Evolutionary conservation across 2,329 filamentous ascomycete genomes (phyloP).

Genomic region (Alternaria brassicae): DNA sequence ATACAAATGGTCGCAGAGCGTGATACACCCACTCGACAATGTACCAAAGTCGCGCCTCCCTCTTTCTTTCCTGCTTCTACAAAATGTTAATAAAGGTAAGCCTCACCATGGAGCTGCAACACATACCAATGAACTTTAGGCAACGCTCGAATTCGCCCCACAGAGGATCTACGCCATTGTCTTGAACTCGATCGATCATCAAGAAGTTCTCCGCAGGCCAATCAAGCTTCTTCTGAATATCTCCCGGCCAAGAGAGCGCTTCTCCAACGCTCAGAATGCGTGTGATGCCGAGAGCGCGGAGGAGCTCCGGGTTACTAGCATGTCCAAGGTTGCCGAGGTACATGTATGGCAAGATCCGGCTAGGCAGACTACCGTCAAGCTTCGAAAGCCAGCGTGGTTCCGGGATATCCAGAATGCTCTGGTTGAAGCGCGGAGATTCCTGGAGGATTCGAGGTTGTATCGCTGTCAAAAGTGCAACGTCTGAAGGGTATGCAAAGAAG

Average conservation of each 20-base stretch:
- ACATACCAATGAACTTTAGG: constrained; percentile 88
- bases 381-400: constrained; percentile 82
- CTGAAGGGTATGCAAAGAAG: constrained; percentile 94
- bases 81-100: constrained; percentile 16
- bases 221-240: constrained; percentile 62
- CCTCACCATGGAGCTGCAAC: background rate
- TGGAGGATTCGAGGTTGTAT: constrained; percentile 78
- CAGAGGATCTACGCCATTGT: constrained; percentile 94
- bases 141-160: constrained; percentile 85
- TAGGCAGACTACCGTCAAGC: constrained; percentile 90
- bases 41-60: constrained; percentile 86
- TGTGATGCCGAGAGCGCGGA: constrained; percentile 80
- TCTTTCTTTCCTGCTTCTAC: constrained; percentile 79
- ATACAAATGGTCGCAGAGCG: constrained; percentile 97
- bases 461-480: constrained; percentile 80
- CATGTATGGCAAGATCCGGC: constrained; percentile 88
- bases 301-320: constrained; percentile 88
- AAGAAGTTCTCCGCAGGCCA: constrained; percentile 84
- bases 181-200: constrained; percentile 84
- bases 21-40: constrained; percentile 95
- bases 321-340: constrained; percentile 93
- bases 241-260: constrained; percentile 78
- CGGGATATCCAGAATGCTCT: constrained; percentile 62
- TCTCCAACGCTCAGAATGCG: constrained; percentile 94
- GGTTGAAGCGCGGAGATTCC: constrained; percentile 66